These are phyloP conservation scores for Chrysochromulina parva DNA, from an alignment of 78 protist genomes.

Conservation along the genomic window DNA sequence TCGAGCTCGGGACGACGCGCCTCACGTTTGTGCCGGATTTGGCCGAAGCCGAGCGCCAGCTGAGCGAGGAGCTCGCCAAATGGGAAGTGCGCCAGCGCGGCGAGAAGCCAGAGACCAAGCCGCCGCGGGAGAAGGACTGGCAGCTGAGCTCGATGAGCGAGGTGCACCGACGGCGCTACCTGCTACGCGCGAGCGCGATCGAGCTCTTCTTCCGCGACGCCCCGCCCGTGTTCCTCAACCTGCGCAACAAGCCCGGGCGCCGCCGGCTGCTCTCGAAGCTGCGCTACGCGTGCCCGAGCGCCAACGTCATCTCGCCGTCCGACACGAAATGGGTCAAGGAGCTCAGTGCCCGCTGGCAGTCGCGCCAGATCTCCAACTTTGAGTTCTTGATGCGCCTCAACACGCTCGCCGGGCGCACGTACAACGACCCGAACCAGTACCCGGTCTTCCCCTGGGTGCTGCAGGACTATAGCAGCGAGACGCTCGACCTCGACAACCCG, in stretches of 20 bases:
- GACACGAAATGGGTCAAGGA: not conserved
- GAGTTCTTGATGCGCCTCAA: slow-evolving; percentile 90
- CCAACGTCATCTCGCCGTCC: not conserved
- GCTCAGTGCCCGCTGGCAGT: not conserved
- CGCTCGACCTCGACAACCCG: slow-evolving; percentile 8
- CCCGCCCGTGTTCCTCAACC: not conserved
- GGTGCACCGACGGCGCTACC: not conserved
- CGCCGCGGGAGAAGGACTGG: too few relatives aligned
- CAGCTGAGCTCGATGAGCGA: not conserved
- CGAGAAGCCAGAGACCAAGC: too few relatives aligned
- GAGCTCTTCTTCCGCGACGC: slow-evolving; percentile 8
- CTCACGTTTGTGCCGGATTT: not conserved
- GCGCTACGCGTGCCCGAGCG: not conserved
- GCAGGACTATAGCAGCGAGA: not conserved
- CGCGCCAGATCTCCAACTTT: slow-evolving; percentile 78
- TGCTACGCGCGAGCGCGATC: not conserved
- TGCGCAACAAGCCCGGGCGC: not conserved
- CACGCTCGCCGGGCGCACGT: slow-evolving; percentile 91
- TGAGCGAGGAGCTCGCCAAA: too few relatives aligned
- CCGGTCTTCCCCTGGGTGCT: slow-evolving; percentile 87
- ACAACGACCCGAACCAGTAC: slow-evolving; percentile 91
- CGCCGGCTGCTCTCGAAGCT: not conserved
- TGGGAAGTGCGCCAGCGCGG: too few relatives aligned
- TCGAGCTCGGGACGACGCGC: not conserved
- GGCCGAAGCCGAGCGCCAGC: too few relatives aligned